Conservation (phyloP, 768 basidiomycete species). For the Dacryopinax primogenitus region DNA sequence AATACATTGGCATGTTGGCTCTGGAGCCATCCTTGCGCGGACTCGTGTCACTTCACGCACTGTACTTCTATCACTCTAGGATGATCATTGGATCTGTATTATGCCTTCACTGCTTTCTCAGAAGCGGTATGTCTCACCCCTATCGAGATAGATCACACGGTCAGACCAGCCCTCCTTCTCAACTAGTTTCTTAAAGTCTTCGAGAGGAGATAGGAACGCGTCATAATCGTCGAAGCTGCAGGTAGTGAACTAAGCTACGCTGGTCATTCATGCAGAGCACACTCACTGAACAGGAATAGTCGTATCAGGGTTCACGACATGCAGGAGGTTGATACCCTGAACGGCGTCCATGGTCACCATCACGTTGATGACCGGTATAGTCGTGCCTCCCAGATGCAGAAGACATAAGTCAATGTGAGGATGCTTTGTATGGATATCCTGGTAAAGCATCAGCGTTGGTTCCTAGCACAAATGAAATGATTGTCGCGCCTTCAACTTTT, state of each 20-base stretch:
- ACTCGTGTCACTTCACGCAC: neutral
- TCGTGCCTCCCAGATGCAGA: constrained; percentile 28
- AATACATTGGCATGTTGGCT: constrained; percentile 18
- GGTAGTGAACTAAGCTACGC: neutral
- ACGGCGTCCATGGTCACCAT: constrained; percentile 28
- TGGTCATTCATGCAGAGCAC: neutral
- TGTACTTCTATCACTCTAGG: constrained; percentile 3
- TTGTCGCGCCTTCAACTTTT: constrained; percentile 22
- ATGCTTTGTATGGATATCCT: constrained; percentile 25
- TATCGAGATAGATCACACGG: constrained; percentile 25
- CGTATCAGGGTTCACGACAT: constrained; percentile 25
- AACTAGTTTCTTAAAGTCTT: constrained; percentile 26
- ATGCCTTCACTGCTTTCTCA: neutral
- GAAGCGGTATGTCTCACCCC: constrained; percentile 24
- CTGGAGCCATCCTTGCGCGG: neutral
- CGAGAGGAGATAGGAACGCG: constrained; percentile 23
- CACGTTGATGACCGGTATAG: constrained; percentile 23
- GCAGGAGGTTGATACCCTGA: constrained; percentile 26
- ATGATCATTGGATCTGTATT: neutral
- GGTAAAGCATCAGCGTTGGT: neutral
- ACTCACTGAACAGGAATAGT: constrained; percentile 26
- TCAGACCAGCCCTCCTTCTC: constrained; percentile 22
- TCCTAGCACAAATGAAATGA: neutral
- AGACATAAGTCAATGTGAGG: constrained; percentile 26
- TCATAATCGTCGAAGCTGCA: constrained; percentile 21